Base-by-base conservation (phyloP, 2,329 filamentous ascomycete genomes). In the Sarocladium kiliense region DNA sequence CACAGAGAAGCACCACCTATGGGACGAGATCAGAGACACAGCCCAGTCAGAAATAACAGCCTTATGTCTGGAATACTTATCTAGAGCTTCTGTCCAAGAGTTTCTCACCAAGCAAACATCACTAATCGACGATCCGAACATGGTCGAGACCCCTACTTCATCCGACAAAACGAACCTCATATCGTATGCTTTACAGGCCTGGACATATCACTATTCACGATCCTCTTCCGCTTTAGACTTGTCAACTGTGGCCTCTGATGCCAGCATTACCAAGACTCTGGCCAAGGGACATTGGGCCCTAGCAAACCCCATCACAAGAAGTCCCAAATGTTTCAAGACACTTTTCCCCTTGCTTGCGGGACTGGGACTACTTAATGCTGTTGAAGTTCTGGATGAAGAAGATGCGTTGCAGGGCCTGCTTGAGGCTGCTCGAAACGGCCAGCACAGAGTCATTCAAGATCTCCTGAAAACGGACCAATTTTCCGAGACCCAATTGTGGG, bases 111-210 rank as follows among this genome's bases (percentile, higher is more conserved):
- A 39, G 21, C 37, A 57, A 16, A 49, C 51, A 6, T 58, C 56
- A 23, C 12, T 26, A 6, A 18, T 26, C 26, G 49, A 39, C 10
- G 55, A 57, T n/a, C 12, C 30, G 3, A 45, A 39, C 37, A 21
- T 51, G 5, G 56, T 53, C 10, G 55, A 58, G 27, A 36, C 55
- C 4, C 55, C 57, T 10, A 51, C 42, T 9, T 57, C 50, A 27
- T 25, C 55, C 21, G 55, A 58, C 32, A 18, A 55, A 21, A 41
- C 44, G 16, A 57, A 47, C 12, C 12, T 58, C 16, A 53, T 50
- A 14, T 57, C 57, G 23, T 58, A 58, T 25, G 55, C 57, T 30
- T 32, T 58, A 16, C 57, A 58, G 12, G 57, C 57, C 7, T 58
- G 57, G 57, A 57, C 55, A 2, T 44, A 58, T 53, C 57, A 58